phyloP scores from a whole-genome alignment of 768 basidiomycete genomes.

The Postia placenta region DNA sequence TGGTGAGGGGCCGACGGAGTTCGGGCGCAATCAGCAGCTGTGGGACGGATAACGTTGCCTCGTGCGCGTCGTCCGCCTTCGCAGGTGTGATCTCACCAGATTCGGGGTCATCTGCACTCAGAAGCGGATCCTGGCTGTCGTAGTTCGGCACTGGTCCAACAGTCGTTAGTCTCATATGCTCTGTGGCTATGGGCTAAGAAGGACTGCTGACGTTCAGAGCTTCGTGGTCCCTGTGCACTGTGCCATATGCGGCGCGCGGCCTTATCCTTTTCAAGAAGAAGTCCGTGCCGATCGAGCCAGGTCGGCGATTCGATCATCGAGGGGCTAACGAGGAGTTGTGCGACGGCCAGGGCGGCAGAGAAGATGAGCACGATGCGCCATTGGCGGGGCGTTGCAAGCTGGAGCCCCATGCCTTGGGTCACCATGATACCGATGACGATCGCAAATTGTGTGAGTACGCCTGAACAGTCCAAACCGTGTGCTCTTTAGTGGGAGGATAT shows the following conservation, averaged over 20 bases:
- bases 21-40: slow-evolving; percentile 45
- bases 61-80: slow-evolving; percentile 20
- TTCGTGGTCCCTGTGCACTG: slow-evolving; percentile 13
- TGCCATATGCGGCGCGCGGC: slow-evolving; percentile 52
- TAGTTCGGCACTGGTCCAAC: slow-evolving; percentile 8
- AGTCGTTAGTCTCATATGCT: too few relatives aligned
- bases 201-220: slow-evolving; percentile 9
- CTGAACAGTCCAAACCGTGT: slow-evolving; percentile 28
- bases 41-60: slow-evolving; percentile 40
- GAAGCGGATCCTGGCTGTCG: slow-evolving; percentile 35
- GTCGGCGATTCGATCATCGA: slow-evolving; percentile 66
- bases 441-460: slow-evolving; percentile 74
- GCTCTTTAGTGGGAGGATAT: background rate
- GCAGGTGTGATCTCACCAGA: slow-evolving; percentile 6
- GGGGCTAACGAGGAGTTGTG: slow-evolving; percentile 51
- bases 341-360: slow-evolving; percentile 48
- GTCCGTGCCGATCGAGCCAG: slow-evolving; percentile 51
- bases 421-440: slow-evolving; percentile 84
- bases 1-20: slow-evolving; percentile 55
- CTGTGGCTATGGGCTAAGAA: too few relatives aligned
- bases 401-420: slow-evolving; percentile 75
- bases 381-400: slow-evolving; percentile 57
- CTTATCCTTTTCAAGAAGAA: slow-evolving; percentile 41
- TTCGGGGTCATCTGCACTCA: slow-evolving; percentile 27
- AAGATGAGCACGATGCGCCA: slow-evolving; percentile 71